Percentiles rank a stretch among this genome's conserved stretches.
phyloP scores from a whole-genome alignment of 169 alveolate genomes.

The Cryptosporidium parvum region DNA sequence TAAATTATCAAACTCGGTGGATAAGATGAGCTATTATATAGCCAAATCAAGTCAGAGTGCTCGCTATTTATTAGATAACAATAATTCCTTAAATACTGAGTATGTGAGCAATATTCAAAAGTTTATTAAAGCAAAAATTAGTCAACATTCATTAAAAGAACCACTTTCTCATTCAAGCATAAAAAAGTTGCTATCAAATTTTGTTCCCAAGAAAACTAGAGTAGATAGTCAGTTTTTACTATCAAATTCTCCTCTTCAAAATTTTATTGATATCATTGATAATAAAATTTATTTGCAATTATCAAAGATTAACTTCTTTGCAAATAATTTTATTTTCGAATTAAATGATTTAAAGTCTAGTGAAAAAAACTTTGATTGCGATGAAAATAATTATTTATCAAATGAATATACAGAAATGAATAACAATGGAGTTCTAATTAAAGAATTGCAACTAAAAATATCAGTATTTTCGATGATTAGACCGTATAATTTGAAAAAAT shows the following conservation, averaged over 20 bases:
- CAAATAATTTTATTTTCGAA: neutral
- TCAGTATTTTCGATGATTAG: neutral
- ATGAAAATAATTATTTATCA: neutral
- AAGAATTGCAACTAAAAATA: neutral
- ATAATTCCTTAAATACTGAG: neutral
- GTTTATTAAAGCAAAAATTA: neutral
- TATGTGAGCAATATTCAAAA: neutral
- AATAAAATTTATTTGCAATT: neutral
- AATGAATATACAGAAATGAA: neutral
- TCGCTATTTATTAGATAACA: neutral
- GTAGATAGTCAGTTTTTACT: neutral
- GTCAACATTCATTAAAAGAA: neutral
- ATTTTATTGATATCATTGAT: neutral
- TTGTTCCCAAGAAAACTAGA: neutral
- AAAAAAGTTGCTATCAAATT: neutral
- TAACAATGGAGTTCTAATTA: constrained; percentile 4
- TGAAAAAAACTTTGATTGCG: neutral
- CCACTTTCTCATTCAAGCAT: neutral
- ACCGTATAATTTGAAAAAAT: neutral
- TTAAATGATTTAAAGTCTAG: neutral
- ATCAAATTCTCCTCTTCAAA: neutral
- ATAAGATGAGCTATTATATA: neutral
- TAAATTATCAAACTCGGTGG: neutral
- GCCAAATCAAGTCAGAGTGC: neutral
- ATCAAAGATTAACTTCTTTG: constrained; percentile 6